These are phyloP conservation scores for Larix sibirica DNA, from an alignment of 83 land plant species.

Conservation along the genomic window DNA sequence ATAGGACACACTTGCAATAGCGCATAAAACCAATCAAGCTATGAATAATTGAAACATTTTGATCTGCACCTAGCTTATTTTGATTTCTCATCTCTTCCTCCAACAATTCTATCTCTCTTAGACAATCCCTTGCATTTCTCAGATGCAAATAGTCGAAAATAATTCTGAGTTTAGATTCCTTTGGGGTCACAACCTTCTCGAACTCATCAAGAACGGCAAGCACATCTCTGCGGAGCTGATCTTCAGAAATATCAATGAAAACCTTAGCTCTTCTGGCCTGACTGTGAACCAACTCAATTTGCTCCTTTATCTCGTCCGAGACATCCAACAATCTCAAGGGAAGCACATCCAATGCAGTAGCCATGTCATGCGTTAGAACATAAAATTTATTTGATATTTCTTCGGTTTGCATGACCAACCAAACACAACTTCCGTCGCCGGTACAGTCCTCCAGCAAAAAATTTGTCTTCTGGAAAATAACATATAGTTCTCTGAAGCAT, in stretches of 20 bases:
- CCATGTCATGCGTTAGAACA: constrained; percentile 24
- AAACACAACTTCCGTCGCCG: constrained; percentile 26
- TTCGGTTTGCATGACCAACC: constrained; percentile 44
- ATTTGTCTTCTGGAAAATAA: constrained; percentile 34
- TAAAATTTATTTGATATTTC: constrained; percentile 28
- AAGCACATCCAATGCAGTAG: constrained; percentile 52
- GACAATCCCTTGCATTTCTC: constrained; percentile 41
- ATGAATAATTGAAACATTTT: constrained; percentile 25
- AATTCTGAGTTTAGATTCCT: constrained; percentile 7
- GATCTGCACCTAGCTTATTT: constrained; percentile 1
- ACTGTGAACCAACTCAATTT: constrained; percentile 34
- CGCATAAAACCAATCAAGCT: constrained; percentile 43
- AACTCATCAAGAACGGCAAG: constrained; percentile 27
- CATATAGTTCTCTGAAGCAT: constrained; percentile 36
- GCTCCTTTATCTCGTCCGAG: constrained; percentile 34
- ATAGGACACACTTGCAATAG: constrained; percentile 45
- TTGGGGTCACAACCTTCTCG: constrained; percentile 31
- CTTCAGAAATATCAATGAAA: constrained; percentile 32
- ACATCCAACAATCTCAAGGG: constrained; percentile 33
- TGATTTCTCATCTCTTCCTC: constrained; percentile 31
- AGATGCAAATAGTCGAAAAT: constrained; percentile 36
- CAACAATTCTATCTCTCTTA: constrained; percentile 40
- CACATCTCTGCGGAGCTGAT: constrained; percentile 18
- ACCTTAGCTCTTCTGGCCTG: constrained; percentile 42
- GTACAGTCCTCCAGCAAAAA: constrained; percentile 41